These are phyloP conservation scores for Aegilops speltoides DNA, from an alignment of 176 grass and related monocot species.

Conservation along the genomic window DNA sequence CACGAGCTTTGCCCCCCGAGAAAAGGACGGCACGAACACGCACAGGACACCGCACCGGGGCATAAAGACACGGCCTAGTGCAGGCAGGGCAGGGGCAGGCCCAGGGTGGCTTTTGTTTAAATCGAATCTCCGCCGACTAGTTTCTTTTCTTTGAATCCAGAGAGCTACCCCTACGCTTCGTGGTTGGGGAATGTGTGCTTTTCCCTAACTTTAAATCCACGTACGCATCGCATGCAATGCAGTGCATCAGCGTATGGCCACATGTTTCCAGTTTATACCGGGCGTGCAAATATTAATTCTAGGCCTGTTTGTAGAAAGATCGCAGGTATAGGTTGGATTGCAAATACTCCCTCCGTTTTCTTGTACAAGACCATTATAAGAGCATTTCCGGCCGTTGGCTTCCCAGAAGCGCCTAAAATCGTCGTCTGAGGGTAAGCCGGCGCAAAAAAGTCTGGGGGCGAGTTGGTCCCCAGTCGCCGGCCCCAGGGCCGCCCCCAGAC, in stretches of 20 bases:
- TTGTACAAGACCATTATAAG: too few species aligned
- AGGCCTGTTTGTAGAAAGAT: too few species aligned
- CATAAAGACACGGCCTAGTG: not conserved
- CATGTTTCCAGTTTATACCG: not conserved
- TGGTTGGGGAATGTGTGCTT: constrained; percentile 24
- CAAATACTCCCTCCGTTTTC: too few species aligned
- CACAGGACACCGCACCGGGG: not conserved
- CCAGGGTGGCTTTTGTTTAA: not conserved
- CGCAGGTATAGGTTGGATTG: not conserved
- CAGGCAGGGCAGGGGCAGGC: not conserved
- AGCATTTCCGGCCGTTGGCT: too few species aligned
- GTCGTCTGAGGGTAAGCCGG: too few species aligned
- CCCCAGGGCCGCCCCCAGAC: too few species aligned
- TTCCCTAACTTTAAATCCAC: not conserved
- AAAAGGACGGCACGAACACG: not conserved
- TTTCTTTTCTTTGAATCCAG: constrained; percentile 3
- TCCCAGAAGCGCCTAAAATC: too few species aligned
- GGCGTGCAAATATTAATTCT: not conserved
- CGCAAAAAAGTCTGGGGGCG: too few species aligned
- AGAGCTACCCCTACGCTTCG: not conserved
- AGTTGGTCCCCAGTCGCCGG: too few species aligned
- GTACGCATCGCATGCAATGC: not conserved
- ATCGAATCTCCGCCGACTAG: not conserved
- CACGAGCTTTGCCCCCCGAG: not conserved
- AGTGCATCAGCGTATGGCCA: not conserved